phyloP scores from a whole-genome alignment of 768 basidiomycete genomes.

The Pilatotrama ljubarskyi region DNA sequence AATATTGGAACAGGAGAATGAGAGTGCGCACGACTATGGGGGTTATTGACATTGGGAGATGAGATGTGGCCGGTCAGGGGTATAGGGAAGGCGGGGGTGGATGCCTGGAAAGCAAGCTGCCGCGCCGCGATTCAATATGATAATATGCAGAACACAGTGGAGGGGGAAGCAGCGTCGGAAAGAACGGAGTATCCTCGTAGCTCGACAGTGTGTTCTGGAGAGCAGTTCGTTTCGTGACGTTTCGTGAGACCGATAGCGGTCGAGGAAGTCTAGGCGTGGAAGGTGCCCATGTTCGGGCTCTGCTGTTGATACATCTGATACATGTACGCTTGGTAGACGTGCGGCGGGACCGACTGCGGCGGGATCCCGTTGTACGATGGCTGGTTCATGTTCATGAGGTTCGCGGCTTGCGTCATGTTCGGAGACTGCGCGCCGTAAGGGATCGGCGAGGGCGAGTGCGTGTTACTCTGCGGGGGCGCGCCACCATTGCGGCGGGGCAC shows the following conservation, averaged over 20 bases:
- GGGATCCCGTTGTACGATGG: conserved; percentile 62
- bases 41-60: conserved; percentile 12
- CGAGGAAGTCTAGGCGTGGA: conserved; percentile 40
- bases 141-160: conserved; percentile 18
- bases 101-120: neutral
- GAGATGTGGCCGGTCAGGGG: conserved; percentile 12
- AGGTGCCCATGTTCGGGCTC: conserved; percentile 77
- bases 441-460: conserved; percentile 33
- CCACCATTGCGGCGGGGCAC: conserved; percentile 49
- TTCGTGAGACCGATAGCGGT: conserved; percentile 28
- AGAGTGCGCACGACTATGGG: conserved; percentile 21
- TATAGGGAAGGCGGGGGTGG: conserved; percentile 16
- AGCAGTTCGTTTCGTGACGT: conserved; percentile 19
- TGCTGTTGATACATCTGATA: conserved; percentile 81
- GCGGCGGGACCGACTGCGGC: conserved; percentile 59
- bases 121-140: conserved; percentile 18
- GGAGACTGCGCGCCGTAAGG: conserved; percentile 66
- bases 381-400: conserved; percentile 65
- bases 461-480: conserved; percentile 29
- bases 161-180: conserved; percentile 8
- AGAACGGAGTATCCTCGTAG: conserved; percentile 23
- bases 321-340: conserved; percentile 81
- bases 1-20: conserved; percentile 22
- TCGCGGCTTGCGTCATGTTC: conserved; percentile 53
- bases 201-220: conserved; percentile 23